These are phyloP conservation scores for Colletotrichum ledebouriae DNA, from an alignment of 2,329 filamentous ascomycete species.

Conservation along the genomic window DNA sequence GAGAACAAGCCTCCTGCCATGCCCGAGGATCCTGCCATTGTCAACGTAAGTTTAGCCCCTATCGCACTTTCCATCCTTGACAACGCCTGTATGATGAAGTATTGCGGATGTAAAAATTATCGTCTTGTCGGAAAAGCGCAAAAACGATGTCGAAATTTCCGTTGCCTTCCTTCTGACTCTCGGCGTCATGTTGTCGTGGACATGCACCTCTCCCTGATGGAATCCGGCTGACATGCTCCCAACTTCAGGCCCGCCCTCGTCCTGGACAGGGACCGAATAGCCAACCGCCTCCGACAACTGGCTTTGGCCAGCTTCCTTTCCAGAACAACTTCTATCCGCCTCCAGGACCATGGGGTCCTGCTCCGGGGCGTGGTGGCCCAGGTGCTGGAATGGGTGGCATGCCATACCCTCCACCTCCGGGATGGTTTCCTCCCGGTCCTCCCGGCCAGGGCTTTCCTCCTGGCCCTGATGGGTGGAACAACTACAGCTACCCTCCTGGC, in stretches of 20 bases:
- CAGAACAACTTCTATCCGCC: conserved; percentile 66
- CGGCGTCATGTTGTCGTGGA: conserved; percentile 37
- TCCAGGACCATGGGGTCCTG: conserved; percentile 67
- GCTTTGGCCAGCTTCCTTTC: conserved; percentile 60
- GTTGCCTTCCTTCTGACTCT: conserved; percentile 99
- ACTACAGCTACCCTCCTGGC: conserved; percentile 69
- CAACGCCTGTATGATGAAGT: conserved; percentile 79
- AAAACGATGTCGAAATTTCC: conserved; percentile 97
- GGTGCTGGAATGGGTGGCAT: conserved; percentile 74
- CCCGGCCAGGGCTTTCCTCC: conserved; percentile 81
- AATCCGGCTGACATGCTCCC: conserved; percentile 47
- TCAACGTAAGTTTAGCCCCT: conserved; percentile 83
- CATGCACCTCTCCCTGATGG: conserved; percentile 14
- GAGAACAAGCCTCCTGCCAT: conserved; percentile 82
- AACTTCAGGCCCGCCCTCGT: conserved; percentile 56
- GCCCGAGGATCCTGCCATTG: conserved; percentile 95
- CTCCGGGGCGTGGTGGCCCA: conserved; percentile 54
- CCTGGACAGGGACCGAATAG: conserved; percentile 51
- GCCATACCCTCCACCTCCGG: conserved; percentile 82
- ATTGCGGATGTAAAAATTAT: conserved; percentile 95
- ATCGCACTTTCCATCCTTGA: conserved; percentile 40
- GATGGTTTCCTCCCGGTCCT: conserved; percentile 78
- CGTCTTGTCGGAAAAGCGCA: conserved; percentile 90
- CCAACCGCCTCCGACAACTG: conserved; percentile 52
- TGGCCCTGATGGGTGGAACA: conserved; percentile 58